Evolutionary conservation across 2,329 filamentous ascomycete genomes (phyloP).

Genomic region (Beauveria caledonica): DNA sequence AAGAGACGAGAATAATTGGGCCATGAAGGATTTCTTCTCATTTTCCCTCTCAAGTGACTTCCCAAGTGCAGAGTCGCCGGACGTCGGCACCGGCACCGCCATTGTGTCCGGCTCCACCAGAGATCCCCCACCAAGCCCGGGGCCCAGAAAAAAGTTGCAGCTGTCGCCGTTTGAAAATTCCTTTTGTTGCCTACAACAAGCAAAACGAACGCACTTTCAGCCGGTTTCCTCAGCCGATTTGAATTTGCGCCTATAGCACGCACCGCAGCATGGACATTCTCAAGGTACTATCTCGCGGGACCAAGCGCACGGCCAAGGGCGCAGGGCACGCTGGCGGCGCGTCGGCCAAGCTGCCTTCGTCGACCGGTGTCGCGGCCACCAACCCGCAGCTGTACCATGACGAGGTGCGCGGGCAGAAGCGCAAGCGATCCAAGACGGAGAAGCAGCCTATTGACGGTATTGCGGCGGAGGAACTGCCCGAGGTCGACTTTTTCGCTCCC

Average conservation of each 20-base stretch:
- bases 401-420: slow-evolving; percentile 42
- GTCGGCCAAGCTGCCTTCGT: slow-evolving; percentile 49
- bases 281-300: slow-evolving; percentile 63
- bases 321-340: slow-evolving; percentile 20
- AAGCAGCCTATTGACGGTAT: slow-evolving; percentile 21
- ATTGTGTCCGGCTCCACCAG: too few species aligned
- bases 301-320: slow-evolving; percentile 44
- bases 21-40: too few species aligned
- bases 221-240: neutral
- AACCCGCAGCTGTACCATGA: slow-evolving; percentile 67
- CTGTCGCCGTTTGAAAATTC: neutral
- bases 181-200: neutral
- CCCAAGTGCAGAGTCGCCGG: too few species aligned
- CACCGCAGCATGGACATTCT: slow-evolving; percentile 56
- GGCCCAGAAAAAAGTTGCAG: slow-evolving; percentile 11
- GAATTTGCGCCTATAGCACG: neutral
- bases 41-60: too few species aligned
- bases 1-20: too few species aligned
- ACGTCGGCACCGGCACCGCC: too few species aligned
- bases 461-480: slow-evolving; percentile 33
- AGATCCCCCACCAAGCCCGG: neutral
- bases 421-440: slow-evolving; percentile 38
- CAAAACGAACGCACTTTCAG: neutral
- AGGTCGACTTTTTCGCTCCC: slow-evolving; percentile 53
- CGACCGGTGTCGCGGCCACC: slow-evolving; percentile 42